phyloP scores from a whole-genome alignment of 2,329 filamentous ascomycete genomes.

The Colletotrichum karsti region DNA sequence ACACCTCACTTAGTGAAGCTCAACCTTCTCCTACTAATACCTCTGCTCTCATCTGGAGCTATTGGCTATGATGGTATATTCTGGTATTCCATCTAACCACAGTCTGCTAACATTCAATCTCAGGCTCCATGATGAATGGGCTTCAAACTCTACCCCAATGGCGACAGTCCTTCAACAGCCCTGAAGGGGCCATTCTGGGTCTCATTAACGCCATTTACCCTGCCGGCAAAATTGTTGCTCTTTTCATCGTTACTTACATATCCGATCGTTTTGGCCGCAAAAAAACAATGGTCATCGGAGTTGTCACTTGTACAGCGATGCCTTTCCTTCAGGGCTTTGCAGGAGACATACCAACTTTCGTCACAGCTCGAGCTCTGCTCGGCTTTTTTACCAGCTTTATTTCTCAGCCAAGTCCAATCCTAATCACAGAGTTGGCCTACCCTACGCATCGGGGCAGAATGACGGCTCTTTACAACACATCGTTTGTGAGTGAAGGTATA shows the following conservation, averaged over 20 bases:
- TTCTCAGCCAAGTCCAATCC: constrained; percentile 40
- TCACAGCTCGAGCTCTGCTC: constrained; percentile 40
- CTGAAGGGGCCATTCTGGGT: constrained; percentile 43
- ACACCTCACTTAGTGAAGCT: neutral
- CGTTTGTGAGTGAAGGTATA: no score
- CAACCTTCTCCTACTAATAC: neutral
- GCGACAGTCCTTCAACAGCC: constrained; percentile 48
- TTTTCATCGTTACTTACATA: constrained; percentile 44
- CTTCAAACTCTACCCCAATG: constrained; percentile 50
- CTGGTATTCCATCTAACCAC: neutral
- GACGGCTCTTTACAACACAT: constrained; percentile 43
- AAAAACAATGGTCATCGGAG: constrained; percentile 43
- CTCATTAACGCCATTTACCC: constrained; percentile 46
- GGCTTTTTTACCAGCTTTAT: constrained; percentile 41
- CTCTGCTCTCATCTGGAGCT: neutral
- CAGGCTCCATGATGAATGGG: constrained; percentile 53
- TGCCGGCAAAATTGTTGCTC: constrained; percentile 46
- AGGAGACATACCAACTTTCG: constrained; percentile 36
- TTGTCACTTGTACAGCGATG: constrained; percentile 37
- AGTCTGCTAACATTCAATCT: neutral
- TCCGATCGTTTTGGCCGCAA: constrained; percentile 51
- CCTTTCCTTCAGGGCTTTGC: constrained; percentile 42
- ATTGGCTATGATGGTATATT: neutral
- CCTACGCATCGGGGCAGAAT: constrained; percentile 42
- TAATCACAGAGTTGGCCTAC: constrained; percentile 44